Evolutionary conservation across 208 protist species (phyloP), one percentile per base, ranked within the genome.

Genomic region (Acanthamoeba triangularis): DNA sequence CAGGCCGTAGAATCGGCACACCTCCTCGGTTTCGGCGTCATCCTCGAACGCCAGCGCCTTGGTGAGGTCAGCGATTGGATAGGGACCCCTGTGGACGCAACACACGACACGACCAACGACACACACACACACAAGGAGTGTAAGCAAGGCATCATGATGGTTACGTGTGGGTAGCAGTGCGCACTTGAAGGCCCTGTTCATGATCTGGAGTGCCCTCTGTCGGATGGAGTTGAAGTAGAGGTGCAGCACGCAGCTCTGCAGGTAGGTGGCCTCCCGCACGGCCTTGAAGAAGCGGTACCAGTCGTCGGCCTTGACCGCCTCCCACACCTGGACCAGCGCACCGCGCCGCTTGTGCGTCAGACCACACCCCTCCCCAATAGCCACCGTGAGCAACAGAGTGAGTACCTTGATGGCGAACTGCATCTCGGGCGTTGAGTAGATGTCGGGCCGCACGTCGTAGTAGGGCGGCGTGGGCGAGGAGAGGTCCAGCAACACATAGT

Each of bases 331-430:
- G 7, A 28, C 23, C n/a, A 47, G n/a, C n/a, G n/a, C n/a, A n/a
- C n/a, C n/a, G n/a, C 20, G 74, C 35, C 20, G 6, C 8, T 52
- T 25, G 35, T 85, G 35, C 16, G 49, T 52, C 76, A 90, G 23
- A n/a, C n/a, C 30, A 28, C 6, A 28, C 23, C 25, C 1, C n/a
- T 87, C 7, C 3, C 35, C 35, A 0, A n/a, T n/a, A n/a, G n/a
- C n/a, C n/a, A n/a, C n/a, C n/a, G n/a, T n/a, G n/a, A n/a, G n/a
- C n/a, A n/a, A n/a, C 6, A 67, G n/a, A n/a, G 61, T 30, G 2
- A 6, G 67, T 78, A 93, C 88, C 30, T 78, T 69, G 44, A 93
- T n/a, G 33, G 88, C 65, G 35, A 93, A 93, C n/a, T 93, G 88
- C 44, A 93, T 59, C 47, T 93, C 88, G 28, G 56, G 37, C 41